Evolutionary conservation across 352 stramenopile genomes (phyloP).

Genomic region (Phytophthora pseudosyringae): DNA sequence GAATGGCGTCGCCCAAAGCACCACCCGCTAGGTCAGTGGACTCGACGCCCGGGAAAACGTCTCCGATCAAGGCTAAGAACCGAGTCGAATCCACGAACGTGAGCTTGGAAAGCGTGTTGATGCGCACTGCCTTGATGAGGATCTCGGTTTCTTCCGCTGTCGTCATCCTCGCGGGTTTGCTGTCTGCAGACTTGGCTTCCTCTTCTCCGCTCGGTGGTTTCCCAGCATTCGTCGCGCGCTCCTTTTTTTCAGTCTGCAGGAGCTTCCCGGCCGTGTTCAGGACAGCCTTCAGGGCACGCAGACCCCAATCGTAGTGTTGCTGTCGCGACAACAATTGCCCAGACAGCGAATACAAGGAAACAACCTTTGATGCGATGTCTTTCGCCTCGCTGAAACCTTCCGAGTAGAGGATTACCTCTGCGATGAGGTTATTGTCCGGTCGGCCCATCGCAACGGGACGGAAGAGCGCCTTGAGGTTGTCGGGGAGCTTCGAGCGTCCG

Average conservation of each 20-base stretch:
- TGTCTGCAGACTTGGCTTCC: slow-evolving; percentile 25
- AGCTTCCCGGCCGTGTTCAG: slow-evolving; percentile 95
- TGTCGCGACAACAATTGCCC: slow-evolving; percentile 88
- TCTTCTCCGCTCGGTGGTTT: slow-evolving; percentile 22
- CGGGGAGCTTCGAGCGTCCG: slow-evolving; percentile 91
- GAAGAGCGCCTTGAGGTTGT: slow-evolving; percentile 96
- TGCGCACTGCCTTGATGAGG: slow-evolving; percentile 95
- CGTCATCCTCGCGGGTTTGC: slow-evolving; percentile 51
- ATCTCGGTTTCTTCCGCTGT: slow-evolving; percentile 88
- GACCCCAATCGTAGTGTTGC: slow-evolving; percentile 95
- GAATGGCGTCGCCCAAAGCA: slow-evolving; percentile 86
- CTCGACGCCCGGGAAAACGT: slow-evolving; percentile 93
- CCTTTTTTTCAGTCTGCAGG: slow-evolving; percentile 83
- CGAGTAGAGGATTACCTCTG: slow-evolving; percentile 92
- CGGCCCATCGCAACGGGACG: slow-evolving; percentile 93
- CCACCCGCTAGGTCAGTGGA: slow-evolving; percentile 85
- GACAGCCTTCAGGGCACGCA: slow-evolving; percentile 94
- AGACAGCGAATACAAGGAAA: slow-evolving; percentile 92
- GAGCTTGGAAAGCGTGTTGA: slow-evolving; percentile 97
- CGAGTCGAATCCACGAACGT: slow-evolving; percentile 91
- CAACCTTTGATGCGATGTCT: slow-evolving; percentile 91
- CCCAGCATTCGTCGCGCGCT: slow-evolving; percentile 35
- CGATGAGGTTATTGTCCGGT: slow-evolving; percentile 95
- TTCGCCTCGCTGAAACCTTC: slow-evolving; percentile 93
- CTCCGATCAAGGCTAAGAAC: slow-evolving; percentile 93